Base-by-base conservation (phyloP, 345 rosid species). In the Pistacia integerrima region DNA sequence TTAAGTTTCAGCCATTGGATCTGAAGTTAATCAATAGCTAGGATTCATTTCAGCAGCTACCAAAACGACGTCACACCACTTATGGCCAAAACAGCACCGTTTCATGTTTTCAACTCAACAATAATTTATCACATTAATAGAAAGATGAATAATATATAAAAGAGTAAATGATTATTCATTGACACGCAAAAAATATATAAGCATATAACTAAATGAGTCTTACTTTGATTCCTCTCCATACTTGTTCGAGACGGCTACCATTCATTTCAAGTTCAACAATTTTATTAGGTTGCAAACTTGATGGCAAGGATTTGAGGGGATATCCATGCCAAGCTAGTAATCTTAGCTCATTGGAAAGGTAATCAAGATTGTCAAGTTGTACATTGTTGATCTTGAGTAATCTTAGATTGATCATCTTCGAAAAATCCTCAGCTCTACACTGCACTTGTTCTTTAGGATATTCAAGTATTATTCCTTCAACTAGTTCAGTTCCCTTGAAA, bases 171-270 rank as follows among this genome's bases (percentile, higher is more conserved):
- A 4, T 20, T 36, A 33, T 36, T 55, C 25, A 22, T 0, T 1
- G 8, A 70, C 0, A 35, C 6, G 46, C 46, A 11, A 11, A 33
- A 18, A 13, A 67, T 56, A 56, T 14, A 3, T 25, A n/a, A 38
- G 38, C 10, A 64, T 41, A 49, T 65, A 2, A 46, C 11, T 35
- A 22, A 4, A 3, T 38, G 5, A 20, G 22, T 30, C 63, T 71
- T 79, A 86, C 87, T 83, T 79, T 76, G 5, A 48, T 75, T 54
- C 48, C 56, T 46, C 18, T 59, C 85, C 87, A 86, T 4, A 82
- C 48, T 17, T 82, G 70, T 71, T 80, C 65, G 11, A 86, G 8
- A 11, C 38, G 22, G 73, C 89, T 74, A 30, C 68, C 0, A 12
- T 59, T 51, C 57, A 86, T 33, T 36, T 68, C 70, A 52, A 84